phyloP scores from a whole-genome alignment of 2,329 filamentous ascomycete species.

The Xylariaceae sp. region DNA sequence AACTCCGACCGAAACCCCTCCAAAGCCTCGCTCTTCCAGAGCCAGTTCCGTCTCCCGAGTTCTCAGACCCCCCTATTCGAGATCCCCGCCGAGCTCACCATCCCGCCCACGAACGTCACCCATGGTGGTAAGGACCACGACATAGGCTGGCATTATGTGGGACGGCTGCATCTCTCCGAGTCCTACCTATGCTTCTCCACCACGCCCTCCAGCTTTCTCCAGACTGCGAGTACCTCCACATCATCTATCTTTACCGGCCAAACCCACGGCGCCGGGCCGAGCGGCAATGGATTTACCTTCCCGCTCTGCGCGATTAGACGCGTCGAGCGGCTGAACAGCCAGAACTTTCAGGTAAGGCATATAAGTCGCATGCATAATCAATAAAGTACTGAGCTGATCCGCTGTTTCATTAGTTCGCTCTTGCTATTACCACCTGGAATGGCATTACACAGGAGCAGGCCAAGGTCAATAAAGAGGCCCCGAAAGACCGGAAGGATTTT shows the following conservation, averaged over 20 bases:
- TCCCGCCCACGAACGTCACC: constrained; percentile 65
- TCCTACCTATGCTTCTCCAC: constrained; percentile 96
- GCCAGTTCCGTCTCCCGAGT: constrained; percentile 90
- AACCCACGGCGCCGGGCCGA: constrained; percentile 86
- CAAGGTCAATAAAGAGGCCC: constrained; percentile 38
- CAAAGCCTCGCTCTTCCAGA: constrained; percentile 88
- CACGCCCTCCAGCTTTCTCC: constrained; percentile 79
- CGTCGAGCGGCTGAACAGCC: constrained; percentile 88
- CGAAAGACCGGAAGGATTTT: constrained; percentile 38
- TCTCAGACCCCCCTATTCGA: constrained; percentile 92
- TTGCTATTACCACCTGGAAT: constrained; percentile 96
- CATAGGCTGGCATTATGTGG: constrained; percentile 80
- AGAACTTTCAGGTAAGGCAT: constrained; percentile 64
- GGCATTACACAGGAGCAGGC: constrained; percentile 51
- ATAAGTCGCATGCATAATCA: neutral
- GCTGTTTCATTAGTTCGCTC: constrained; percentile 62
- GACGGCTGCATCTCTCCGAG: constrained; percentile 90
- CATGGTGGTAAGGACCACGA: constrained; percentile 67
- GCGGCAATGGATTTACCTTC: constrained; percentile 92
- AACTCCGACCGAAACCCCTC: constrained; percentile 76
- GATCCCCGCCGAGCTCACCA: constrained; percentile 91
- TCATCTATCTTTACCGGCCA: constrained; percentile 86
- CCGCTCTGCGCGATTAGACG: constrained; percentile 86
- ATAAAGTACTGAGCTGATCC: constrained; percentile 1
- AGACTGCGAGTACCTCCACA: constrained; percentile 70